Evolutionary conservation across 306 rosid genomes (phyloP).

Genomic region (Coriaria nepalensis): DNA sequence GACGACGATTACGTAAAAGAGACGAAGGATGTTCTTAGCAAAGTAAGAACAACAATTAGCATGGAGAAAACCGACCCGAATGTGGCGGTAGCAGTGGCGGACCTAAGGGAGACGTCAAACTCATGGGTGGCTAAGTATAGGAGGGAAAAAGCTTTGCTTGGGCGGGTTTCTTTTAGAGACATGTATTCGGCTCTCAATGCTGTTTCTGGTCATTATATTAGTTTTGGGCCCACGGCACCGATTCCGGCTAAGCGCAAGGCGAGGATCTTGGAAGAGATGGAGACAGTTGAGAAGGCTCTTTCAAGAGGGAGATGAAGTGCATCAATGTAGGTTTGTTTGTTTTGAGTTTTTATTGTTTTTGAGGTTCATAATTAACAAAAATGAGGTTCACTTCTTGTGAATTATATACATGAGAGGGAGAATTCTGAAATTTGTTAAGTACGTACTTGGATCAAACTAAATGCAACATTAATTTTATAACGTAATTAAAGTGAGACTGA

Average conservation of each 20-base stretch:
- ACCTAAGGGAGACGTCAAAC: constrained; percentile 63
- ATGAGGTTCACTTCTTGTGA: too few species aligned
- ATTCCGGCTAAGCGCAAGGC: constrained; percentile 73
- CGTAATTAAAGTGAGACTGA: too few species aligned
- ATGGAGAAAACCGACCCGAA: constrained; percentile 71
- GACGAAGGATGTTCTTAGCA: constrained; percentile 58
- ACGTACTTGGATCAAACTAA: too few species aligned
- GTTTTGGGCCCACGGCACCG: constrained; percentile 92
- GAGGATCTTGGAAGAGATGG: constrained; percentile 80
- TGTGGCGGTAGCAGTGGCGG: constrained; percentile 65
- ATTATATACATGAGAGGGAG: too few species aligned
- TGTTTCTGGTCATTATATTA: constrained; percentile 78
- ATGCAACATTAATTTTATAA: too few species aligned
- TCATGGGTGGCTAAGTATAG: constrained; percentile 92
- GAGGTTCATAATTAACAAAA: too few species aligned
- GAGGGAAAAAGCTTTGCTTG: constrained; percentile 63
- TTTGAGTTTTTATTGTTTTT: too few species aligned
- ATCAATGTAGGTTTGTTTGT: too few species aligned
- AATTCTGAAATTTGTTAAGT: too few species aligned
- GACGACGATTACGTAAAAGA: constrained; percentile 84
- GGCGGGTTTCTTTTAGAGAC: constrained; percentile 76
- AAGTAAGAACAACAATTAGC: constrained; percentile 52
- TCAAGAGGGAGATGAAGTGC: constrained; percentile 48
- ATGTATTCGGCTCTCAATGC: constrained; percentile 88
- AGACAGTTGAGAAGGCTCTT: constrained; percentile 74